Evolutionary conservation across 371 early-diverging fungal species (phyloP), one percentile per base, ranked within the genome.

Genomic region (Lichtheimia ramosa): DNA sequence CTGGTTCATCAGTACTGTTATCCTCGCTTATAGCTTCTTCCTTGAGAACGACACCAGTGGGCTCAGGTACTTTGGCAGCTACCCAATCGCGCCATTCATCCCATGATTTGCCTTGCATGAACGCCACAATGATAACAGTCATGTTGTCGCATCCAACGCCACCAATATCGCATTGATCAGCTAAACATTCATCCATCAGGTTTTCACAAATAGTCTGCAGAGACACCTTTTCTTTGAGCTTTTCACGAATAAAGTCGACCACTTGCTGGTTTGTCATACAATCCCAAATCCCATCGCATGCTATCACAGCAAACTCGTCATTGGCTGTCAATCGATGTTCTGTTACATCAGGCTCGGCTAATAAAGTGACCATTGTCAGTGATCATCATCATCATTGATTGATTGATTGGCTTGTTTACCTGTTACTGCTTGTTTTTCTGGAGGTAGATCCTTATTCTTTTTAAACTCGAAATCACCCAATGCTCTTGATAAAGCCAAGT

Each of bases 241-340:
- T 70, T 34, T 75, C 62, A 43, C 92, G 83, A 34, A 97, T 83
- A 74, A 88, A 96, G 54, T 87, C 85, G 23, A 90, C 84, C 1
- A 92, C 97, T 66, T 95, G 86, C 64, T 95, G 93, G 64, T 93
- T 93, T 3, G 84, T 81, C 85, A 96, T 85, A 74, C 96, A 95
- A 74, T 98, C 98, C 98, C 98, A 98, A 58, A 96, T 96, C 43
- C 97, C 98, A 82, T 97, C 96, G 75, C 96, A 97, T 5, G 95
- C 96, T 28, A 96, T 43, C 16, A 95, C 90, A 41, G 93, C 60
- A 69, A 95, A 96, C 68, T 95, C 95, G 66, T 94, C 92, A 5
- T 82, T 79, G 3, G 77, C 75, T 10, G 68, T 75, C 16, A 94
- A 64, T 55, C 69, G 62, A 60, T 78, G 80, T 54, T 81, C 77